Evolutionary conservation across 257 asterid genomes (phyloP).

Genomic region (Haberlea rhodopensis): DNA sequence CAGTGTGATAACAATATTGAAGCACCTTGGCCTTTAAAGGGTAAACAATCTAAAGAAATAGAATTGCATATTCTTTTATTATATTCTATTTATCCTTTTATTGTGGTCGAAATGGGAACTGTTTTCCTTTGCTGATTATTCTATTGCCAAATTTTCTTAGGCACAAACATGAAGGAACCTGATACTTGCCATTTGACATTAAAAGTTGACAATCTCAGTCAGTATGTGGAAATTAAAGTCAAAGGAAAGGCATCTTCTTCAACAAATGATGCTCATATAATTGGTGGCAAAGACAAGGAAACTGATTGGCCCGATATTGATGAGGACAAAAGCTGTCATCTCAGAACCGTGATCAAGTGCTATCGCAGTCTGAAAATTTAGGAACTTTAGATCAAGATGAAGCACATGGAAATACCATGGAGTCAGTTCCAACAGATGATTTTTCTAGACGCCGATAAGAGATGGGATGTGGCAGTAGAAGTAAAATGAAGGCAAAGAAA

Average conservation of each 20-base stretch:
- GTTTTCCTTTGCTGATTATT: no score
- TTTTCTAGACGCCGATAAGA: constrained; percentile 2
- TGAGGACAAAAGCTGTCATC: constrained; percentile 17
- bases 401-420: constrained; percentile 21
- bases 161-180: no score
- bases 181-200: no score
- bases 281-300: neutral
- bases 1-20: no score
- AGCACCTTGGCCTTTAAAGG: no score
- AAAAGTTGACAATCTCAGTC: no score
- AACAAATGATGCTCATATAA: constrained; percentile 6
- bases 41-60: no score
- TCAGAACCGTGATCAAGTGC: constrained; percentile 24
- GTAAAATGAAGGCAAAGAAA: constrained; percentile 28
- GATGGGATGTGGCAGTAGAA: constrained; percentile 15
- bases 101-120: no score
- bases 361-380: constrained; percentile 11
- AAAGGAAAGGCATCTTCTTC: constrained; percentile 5
- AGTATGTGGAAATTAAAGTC: no score
- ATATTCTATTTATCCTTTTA: no score
- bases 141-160: no score
- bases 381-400: constrained; percentile 14
- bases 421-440: constrained; percentile 2
- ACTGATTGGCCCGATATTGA: constrained; percentile 11
- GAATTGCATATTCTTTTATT: no score